These are phyloP conservation scores for Aspergillus floridensis DNA, from an alignment of 2,329 filamentous ascomycete genomes.

Conservation along the genomic window DNA sequence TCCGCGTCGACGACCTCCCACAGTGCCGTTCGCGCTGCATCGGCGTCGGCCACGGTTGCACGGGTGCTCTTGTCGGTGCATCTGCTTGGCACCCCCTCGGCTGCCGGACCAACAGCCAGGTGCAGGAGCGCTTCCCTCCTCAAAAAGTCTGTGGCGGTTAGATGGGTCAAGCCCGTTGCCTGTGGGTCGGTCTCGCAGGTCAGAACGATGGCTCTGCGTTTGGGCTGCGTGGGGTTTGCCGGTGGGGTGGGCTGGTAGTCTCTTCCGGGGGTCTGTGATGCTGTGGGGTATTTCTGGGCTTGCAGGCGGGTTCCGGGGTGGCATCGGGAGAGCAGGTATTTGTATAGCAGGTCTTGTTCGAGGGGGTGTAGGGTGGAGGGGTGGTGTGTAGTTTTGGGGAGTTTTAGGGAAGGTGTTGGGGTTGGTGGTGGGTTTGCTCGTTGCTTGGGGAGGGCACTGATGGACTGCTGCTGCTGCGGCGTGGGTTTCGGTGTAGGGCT, in stretches of 20 bases:
- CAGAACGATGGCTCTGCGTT: not conserved
- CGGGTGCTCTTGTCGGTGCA: not conserved
- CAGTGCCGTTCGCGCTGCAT: not conserved
- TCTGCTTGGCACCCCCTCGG: not conserved
- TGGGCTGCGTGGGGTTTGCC: not conserved
- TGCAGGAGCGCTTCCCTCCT: not conserved
- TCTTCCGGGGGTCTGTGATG: not conserved
- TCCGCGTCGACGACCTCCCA: not conserved
- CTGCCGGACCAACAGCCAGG: not conserved
- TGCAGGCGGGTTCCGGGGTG: not conserved
- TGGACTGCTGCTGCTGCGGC: not conserved
- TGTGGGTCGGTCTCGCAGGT: not conserved
- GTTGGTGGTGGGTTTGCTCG: no score
- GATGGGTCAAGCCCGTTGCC: not conserved
- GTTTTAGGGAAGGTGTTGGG: not conserved
- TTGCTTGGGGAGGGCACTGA: no score
- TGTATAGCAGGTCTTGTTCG: not conserved
- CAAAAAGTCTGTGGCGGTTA: not conserved
- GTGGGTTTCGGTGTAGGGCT: no score
- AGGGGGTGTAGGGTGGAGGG: not conserved
- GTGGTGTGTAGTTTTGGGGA: not conserved
- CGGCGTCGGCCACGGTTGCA: not conserved
- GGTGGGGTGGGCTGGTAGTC: not conserved
- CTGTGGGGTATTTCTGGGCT: not conserved
- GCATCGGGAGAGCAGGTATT: not conserved